phyloP scores from a whole-genome alignment of 2,329 filamentous ascomycete species.

The Fusarium redolens region DNA sequence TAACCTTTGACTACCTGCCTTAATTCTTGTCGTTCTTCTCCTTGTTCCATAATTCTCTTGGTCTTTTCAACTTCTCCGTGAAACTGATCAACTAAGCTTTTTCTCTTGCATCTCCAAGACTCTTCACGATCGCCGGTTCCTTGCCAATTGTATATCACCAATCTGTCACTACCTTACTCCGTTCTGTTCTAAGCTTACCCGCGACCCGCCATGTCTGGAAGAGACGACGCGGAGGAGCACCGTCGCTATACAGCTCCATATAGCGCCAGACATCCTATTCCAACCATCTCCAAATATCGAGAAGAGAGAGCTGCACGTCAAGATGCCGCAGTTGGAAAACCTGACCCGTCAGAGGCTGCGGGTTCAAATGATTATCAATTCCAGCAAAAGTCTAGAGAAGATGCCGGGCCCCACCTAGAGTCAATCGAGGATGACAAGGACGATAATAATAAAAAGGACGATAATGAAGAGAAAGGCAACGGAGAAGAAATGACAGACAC shows the following conservation, averaged over 20 bases:
- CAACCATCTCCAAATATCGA: slow-evolving; percentile 61
- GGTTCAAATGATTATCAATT: slow-evolving; percentile 15
- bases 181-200: background rate
- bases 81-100: slow-evolving; percentile 8
- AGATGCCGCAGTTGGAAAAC: slow-evolving; percentile 51
- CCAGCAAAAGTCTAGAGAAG: slow-evolving; percentile 30
- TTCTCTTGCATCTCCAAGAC: slow-evolving; percentile 4
- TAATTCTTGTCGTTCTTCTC: background rate
- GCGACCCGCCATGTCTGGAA: slow-evolving; percentile 49
- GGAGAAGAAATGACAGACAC: slow-evolving; percentile 47
- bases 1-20: background rate
- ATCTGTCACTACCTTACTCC: slow-evolving; percentile 2
- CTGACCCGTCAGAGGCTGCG: slow-evolving; percentile 26
- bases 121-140: background rate
- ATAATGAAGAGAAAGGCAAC: slow-evolving; percentile 7
- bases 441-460: slow-evolving; percentile 4
- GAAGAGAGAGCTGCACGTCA: slow-evolving; percentile 60
- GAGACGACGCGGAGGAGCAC: slow-evolving; percentile 52
- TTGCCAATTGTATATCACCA: background rate
- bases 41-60: background rate
- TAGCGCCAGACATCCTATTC: slow-evolving; percentile 57
- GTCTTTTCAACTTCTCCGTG: background rate
- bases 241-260: slow-evolving; percentile 56
- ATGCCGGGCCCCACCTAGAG: slow-evolving; percentile 12
- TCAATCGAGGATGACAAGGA: slow-evolving; percentile 23